Base-by-base conservation (phyloP, 176 grass and related monocot genomes). In the Triticum turgidum region DNA sequence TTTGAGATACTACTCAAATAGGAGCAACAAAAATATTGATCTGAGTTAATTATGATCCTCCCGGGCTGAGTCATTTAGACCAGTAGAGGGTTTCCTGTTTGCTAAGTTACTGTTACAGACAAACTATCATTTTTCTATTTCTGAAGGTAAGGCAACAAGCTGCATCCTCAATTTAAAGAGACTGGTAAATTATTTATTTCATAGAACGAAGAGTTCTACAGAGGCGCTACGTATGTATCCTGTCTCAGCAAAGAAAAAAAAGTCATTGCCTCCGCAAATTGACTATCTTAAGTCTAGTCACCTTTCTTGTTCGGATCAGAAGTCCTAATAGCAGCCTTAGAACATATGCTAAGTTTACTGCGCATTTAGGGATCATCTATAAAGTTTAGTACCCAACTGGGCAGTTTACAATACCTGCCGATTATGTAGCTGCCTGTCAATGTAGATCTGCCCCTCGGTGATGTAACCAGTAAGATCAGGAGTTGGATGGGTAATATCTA, bases 401-500 rank as follows among this genome's bases (percentile, higher is more conserved):
- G 2, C 5, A 76, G 21, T 24, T 9, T 47, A 80, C 54, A 39
- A 80, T 69, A 80, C 91, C 89, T 95, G 94, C 29, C 94, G 77
- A 79, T 95, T 95, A 37, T 95, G 61, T 44, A 95, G 91, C 59
- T 95, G 94, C 35, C 89, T 89, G 61, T 95, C 94, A 73, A 95
- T 89, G 77, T 95, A 95, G 71, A 95, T 95, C 80, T 95, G 94
- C 39, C 91, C 94, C 87, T 95, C 91, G 5, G 94, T 95, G 34
- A 95, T 95, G 69, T 93, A 95, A 22, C 93, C 93, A 69, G 89
- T 95, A 77, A 95, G 86, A 82, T 95, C 91, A 82, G 94, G 94
- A 76, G 94, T 93, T 45, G 91, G 94, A 93, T 91, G 94, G 39
- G 91, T 95, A 83, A 93, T 95, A 95, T 95, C 91, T 95, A 66